A percentile compares a stretch with the other conserved stretches of the same genome.
phyloP scores from a whole-genome alignment of 306 rosid genomes.

The Pterocarpus macrocarpus region DNA sequence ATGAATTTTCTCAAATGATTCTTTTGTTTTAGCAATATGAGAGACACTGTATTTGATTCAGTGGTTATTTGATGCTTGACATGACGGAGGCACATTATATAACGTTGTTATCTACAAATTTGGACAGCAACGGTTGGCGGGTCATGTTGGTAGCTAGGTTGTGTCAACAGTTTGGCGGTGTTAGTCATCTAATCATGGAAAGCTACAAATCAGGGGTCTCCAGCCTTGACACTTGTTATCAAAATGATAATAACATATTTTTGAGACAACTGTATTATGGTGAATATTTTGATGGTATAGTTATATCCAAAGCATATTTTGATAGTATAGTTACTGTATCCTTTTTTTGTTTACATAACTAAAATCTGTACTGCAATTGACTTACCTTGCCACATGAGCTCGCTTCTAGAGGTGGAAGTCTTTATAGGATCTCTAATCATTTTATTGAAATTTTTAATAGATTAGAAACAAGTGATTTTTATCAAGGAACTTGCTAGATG shows the following conservation, averaged over 20 bases:
- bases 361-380: too few species aligned
- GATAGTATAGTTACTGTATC: too few species aligned
- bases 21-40: constrained; percentile 8
- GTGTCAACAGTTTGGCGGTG: constrained; percentile 30
- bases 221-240: background rate
- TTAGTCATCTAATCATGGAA: constrained; percentile 27
- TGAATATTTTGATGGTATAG: constrained; percentile 11
- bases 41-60: background rate
- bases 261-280: background rate
- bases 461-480: too few species aligned
- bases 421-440: too few species aligned
- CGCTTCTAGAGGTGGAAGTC: too few species aligned
- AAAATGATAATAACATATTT: background rate
- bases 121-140: constrained; percentile 26
- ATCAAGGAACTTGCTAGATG: too few species aligned
- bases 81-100: background rate
- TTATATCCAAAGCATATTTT: background rate
- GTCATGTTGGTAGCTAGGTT: constrained; percentile 14
- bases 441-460: too few species aligned
- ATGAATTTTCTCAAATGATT: background rate
- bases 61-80: background rate
- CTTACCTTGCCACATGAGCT: too few species aligned
- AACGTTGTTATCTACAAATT: constrained; percentile 29
- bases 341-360: too few species aligned
- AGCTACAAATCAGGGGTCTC: background rate